phyloP scores from a whole-genome alignment of 2,329 filamentous ascomycete genomes.

The Penicillium sp. region DNA sequence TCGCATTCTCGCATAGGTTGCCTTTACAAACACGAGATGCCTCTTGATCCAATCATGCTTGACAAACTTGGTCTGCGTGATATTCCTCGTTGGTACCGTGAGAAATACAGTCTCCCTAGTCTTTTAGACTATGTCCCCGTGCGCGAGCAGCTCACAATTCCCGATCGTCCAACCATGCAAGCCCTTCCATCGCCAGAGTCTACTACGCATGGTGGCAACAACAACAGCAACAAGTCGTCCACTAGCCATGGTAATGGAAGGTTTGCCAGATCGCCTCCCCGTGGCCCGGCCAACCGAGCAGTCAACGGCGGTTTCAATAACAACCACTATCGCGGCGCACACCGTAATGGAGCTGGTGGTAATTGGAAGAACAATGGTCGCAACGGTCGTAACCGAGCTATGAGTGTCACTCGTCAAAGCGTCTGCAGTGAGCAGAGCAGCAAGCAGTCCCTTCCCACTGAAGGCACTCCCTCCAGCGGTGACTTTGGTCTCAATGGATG shows the following conservation, averaged over 20 bases:
- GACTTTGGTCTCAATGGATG: neutral
- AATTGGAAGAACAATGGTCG: neutral
- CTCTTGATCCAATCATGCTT: conserved; percentile 64
- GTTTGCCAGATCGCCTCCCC: neutral
- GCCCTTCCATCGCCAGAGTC: neutral
- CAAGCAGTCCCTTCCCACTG: neutral
- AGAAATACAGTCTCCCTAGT: conserved; percentile 42
- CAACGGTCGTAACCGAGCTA: neutral
- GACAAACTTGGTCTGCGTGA: conserved; percentile 64
- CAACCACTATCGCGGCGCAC: neutral
- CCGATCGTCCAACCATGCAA: conserved; percentile 21
- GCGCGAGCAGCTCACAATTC: conserved; percentile 10
- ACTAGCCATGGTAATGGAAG: neutral
- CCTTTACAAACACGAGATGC: conserved; percentile 90
- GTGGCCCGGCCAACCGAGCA: neutral
- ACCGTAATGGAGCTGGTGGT: neutral
- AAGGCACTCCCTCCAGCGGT: neutral
- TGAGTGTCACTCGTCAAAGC: neutral
- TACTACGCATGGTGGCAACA: neutral
- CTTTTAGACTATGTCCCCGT: conserved; percentile 22
- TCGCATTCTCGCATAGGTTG: conserved; percentile 54
- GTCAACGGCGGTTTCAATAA: neutral
- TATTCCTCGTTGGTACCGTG: conserved; percentile 57
- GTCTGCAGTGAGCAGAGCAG: neutral
- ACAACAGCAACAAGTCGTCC: neutral